Percentiles rank a stretch among this genome's conserved stretches.
These are phyloP conservation scores for Fusarium paranaense DNA, from an alignment of 2,329 filamentous ascomycete species.

Conservation along the genomic window DNA sequence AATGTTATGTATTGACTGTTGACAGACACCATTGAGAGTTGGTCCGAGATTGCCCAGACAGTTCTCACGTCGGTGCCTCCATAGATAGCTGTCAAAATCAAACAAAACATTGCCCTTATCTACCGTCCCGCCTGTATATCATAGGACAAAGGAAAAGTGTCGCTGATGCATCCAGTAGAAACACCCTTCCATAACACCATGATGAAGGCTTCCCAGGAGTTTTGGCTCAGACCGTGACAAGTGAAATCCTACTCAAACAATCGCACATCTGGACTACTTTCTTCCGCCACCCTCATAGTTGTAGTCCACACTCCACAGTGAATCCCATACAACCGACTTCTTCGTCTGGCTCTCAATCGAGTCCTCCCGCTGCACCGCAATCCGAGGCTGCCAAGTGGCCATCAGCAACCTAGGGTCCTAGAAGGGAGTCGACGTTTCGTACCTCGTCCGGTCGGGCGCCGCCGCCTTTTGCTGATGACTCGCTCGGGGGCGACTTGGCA, in stretches of 20 bases:
- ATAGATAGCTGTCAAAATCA: conserved; percentile 5
- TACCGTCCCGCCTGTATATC: conserved; percentile 19
- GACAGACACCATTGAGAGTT: not conserved
- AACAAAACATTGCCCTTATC: conserved; percentile 9
- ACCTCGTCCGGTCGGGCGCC: conserved; percentile 58
- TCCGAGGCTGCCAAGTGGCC: conserved; percentile 43
- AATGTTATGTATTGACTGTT: conserved; percentile 8
- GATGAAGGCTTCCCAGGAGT: conserved; percentile 13
- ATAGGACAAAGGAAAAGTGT: conserved; percentile 18
- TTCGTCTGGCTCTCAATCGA: conserved; percentile 56
- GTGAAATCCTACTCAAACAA: not conserved
- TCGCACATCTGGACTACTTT: conserved; percentile 29
- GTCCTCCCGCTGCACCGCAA: conserved; percentile 53
- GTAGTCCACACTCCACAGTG: conserved; percentile 71
- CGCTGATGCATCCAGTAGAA: conserved; percentile 24
- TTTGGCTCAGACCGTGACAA: not conserved
- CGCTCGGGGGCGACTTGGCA: conserved; percentile 42
- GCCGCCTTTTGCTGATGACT: conserved; percentile 39
- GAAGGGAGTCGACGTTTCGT: conserved; percentile 64
- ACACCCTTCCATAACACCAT: conserved; percentile 22
- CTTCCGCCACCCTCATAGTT: conserved; percentile 60
- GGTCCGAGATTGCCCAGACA: not conserved
- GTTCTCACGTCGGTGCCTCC: not conserved
- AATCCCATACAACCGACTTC: conserved; percentile 70
- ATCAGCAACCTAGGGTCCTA: conserved; percentile 59